Evolutionary conservation across 768 basidiomycete species (phyloP).

Genomic region (Kwoniella pini): DNA sequence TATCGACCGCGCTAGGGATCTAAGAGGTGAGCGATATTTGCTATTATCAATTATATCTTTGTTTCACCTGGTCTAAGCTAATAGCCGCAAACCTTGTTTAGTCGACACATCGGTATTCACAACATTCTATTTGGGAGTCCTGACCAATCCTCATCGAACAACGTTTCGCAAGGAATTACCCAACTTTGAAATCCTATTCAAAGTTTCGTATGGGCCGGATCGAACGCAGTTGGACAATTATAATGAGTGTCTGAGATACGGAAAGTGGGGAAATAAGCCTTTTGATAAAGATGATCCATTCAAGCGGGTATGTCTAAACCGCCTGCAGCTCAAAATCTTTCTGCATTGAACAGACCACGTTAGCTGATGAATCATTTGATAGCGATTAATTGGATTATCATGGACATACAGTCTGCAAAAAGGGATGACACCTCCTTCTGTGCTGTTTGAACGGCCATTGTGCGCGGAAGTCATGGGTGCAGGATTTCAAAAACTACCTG

Average conservation of each 20-base stretch:
- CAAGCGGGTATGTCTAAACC: constrained; percentile 38
- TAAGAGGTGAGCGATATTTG: constrained; percentile 62
- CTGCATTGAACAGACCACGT: background rate
- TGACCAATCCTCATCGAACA: constrained; percentile 61
- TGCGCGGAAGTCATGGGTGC: constrained; percentile 76
- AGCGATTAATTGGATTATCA: constrained; percentile 55
- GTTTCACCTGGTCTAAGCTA: too few relatives aligned
- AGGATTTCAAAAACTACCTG: constrained; percentile 72
- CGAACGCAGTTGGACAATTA: constrained; percentile 69
- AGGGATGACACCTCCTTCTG: constrained; percentile 61
- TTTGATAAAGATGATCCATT: constrained; percentile 48
- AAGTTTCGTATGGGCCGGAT: constrained; percentile 70
- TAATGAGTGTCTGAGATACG: constrained; percentile 63
- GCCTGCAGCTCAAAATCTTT: background rate
- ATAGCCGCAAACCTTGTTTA: constrained; percentile 44
- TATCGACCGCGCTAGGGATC: constrained; percentile 70
- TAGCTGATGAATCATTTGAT: background rate
- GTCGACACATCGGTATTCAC: constrained; percentile 73
- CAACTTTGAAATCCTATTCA: constrained; percentile 73
- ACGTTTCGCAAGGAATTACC: constrained; percentile 56
- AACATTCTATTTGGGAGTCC: constrained; percentile 74
- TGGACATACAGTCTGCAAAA: constrained; percentile 63
- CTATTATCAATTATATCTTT: too few relatives aligned
- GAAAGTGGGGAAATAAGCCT: constrained; percentile 37
- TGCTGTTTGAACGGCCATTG: constrained; percentile 66